A percentile compares a stretch with the other conserved stretches of the same genome.
phyloP scores from a whole-genome alignment of 2,329 filamentous ascomycete genomes.

The Hysterium pulicare region DNA sequence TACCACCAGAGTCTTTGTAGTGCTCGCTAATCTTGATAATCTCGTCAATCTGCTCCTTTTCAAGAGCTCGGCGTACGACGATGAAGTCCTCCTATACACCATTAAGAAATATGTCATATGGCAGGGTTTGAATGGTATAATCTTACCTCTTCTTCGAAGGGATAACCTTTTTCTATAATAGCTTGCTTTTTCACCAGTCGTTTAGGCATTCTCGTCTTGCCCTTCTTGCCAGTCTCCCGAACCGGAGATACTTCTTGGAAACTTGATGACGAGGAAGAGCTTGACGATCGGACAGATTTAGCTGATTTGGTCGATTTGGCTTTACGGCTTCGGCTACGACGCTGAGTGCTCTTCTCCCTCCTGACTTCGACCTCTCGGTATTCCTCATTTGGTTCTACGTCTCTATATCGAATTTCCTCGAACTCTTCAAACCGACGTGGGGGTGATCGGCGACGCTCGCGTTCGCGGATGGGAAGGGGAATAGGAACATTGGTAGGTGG shows the following conservation, averaged over 20 bases:
- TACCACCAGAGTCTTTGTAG: slow-evolving; percentile 52
- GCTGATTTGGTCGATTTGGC: slow-evolving; percentile 17
- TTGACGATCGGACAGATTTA: slow-evolving; percentile 15
- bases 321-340: slow-evolving; percentile 18
- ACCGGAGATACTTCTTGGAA: slow-evolving; percentile 38
- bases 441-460: slow-evolving; percentile 47
- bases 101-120: slow-evolving; percentile 33
- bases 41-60: slow-evolving; percentile 88
- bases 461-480: slow-evolving; percentile 56
- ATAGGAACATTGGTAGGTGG: slow-evolving; percentile 67
- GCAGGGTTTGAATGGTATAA: neutral
- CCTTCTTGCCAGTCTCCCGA: slow-evolving; percentile 54
- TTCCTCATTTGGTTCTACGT: slow-evolving; percentile 35
- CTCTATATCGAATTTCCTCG: slow-evolving; percentile 52
- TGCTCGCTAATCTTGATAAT: slow-evolving; percentile 79
- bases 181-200: slow-evolving; percentile 76
- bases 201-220: slow-evolving; percentile 84
- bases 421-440: slow-evolving; percentile 52
- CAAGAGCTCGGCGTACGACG: slow-evolving; percentile 78
- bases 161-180: slow-evolving; percentile 80
- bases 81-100: slow-evolving; percentile 67
- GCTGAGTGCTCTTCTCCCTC: slow-evolving; percentile 41
- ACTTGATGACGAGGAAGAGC: slow-evolving; percentile 40
- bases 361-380: slow-evolving; percentile 50
- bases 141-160: slow-evolving; percentile 78